Conservation (phyloP, 805 yeast species). For the Babjeviella inositovora region DNA sequence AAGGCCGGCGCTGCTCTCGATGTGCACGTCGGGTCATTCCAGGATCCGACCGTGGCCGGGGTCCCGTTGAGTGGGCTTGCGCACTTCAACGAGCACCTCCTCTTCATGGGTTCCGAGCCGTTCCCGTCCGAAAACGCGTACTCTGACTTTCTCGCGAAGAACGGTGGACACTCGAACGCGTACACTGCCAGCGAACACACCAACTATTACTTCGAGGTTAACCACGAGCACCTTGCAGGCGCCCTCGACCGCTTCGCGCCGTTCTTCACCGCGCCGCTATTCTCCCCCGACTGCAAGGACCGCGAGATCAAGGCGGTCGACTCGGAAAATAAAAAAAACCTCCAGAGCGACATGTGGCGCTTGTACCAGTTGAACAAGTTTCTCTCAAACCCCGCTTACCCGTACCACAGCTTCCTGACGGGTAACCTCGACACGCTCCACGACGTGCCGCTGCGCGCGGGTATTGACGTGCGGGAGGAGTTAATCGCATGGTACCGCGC, state of each 20-base stretch:
- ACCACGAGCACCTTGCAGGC: conserved; percentile 61
- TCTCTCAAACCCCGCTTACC: conserved; percentile 60
- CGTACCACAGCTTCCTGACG: conserved; percentile 77
- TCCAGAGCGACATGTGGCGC: conserved; percentile 85
- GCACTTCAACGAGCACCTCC: conserved; percentile 60
- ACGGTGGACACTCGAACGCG: conserved; percentile 85
- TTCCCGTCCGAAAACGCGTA: conserved; percentile 67
- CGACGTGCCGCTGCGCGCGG: conserved; percentile 38
- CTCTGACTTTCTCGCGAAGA: conserved; percentile 58
- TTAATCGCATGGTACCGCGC: conserved; percentile 57
- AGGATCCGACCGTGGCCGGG: conserved; percentile 39
- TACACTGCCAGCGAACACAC: conserved; percentile 83
- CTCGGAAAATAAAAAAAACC: conserved; percentile 87
- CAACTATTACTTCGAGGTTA: conserved; percentile 79
- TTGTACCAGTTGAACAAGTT: conserved; percentile 71
- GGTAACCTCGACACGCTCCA: conserved; percentile 73
- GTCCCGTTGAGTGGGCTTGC: conserved; percentile 61
- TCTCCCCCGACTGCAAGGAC: conserved; percentile 60
- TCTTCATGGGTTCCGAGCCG: conserved; percentile 68
- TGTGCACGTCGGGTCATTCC: conserved; percentile 63
- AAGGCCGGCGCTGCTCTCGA: conserved; percentile 70
- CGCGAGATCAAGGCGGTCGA: conserved; percentile 92
- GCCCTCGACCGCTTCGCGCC: conserved; percentile 90
- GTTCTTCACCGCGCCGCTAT: conserved; percentile 78
- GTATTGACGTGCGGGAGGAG: conserved; percentile 68